Conservation (phyloP, 164 flowering plant genomes). For the Annona squamosa region DNA sequence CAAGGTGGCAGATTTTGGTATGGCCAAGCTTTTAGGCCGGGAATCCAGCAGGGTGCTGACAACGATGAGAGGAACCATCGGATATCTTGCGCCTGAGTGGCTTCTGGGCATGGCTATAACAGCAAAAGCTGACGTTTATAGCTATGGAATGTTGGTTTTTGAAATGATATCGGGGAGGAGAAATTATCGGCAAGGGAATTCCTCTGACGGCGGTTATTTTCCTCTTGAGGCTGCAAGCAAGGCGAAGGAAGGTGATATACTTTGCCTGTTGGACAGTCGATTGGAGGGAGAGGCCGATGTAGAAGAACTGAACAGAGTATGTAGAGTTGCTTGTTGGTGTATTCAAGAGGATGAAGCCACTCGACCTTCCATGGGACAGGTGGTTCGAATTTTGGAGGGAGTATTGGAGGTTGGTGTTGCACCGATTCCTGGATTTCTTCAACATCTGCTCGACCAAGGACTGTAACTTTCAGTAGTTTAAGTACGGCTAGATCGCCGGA, state of each 20-base stretch:
- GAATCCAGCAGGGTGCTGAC: background rate
- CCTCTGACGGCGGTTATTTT: background rate
- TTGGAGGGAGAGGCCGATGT: background rate
- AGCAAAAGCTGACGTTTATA: background rate
- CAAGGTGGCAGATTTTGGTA: background rate
- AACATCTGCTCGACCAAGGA: no score
- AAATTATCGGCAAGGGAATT: background rate
- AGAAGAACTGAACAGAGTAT: background rate
- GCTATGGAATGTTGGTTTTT: background rate
- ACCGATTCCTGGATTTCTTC: no score
- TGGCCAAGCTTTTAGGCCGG: background rate
- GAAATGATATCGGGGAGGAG: background rate
- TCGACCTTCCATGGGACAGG: no score
- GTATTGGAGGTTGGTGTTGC: no score
- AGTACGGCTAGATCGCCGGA: no score
- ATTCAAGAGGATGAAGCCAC: no score
- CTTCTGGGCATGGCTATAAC: background rate
- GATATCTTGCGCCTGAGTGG: background rate
- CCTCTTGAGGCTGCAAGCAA: background rate
- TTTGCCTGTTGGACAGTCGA: background rate
- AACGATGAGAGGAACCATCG: background rate
- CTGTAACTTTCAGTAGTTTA: no score
- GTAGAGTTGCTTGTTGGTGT: no score
- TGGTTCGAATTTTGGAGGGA: no score
- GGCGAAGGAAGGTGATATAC: background rate